Percentiles rank a stretch among this genome's conserved stretches.
These are phyloP conservation scores for Bipolaris zeicola DNA, from an alignment of 2,329 filamentous ascomycete species.

Conservation along the genomic window DNA sequence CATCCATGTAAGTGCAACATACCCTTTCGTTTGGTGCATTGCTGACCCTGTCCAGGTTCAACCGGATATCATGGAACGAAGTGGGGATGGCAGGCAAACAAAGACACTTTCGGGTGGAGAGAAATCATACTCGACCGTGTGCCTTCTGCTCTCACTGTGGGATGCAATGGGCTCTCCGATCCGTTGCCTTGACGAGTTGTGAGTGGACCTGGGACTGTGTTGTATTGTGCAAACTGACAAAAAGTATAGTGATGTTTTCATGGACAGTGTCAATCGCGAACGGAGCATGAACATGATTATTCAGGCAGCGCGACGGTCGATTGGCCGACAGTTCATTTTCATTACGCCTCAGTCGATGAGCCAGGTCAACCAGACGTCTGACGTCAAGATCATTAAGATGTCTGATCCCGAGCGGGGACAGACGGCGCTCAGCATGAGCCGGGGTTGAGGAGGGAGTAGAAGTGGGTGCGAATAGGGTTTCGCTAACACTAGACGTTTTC, in stretches of 20 bases:
- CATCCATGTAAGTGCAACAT: slow-evolving; percentile 63
- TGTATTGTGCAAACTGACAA: slow-evolving; percentile 18
- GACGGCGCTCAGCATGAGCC: slow-evolving; percentile 47
- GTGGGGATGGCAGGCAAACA: slow-evolving; percentile 75
- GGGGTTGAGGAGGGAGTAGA: slow-evolving; percentile 4
- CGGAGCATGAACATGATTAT: slow-evolving; percentile 96
- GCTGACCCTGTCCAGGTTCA: slow-evolving; percentile 54
- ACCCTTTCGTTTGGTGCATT: neutral
- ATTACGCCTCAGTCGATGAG: slow-evolving; percentile 90
- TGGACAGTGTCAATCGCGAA: slow-evolving; percentile 95
- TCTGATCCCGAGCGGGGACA: slow-evolving; percentile 59
- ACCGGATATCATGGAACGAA: slow-evolving; percentile 71
- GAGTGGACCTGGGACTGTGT: slow-evolving; percentile 32
- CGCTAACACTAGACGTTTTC: neutral
- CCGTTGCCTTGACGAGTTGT: slow-evolving; percentile 93
- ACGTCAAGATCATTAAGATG: slow-evolving; percentile 80
- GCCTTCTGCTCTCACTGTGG: slow-evolving; percentile 90
- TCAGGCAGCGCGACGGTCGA: slow-evolving; percentile 78
- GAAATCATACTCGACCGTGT: slow-evolving; percentile 97
- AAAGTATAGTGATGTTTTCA: slow-evolving; percentile 80
- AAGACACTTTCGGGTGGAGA: slow-evolving; percentile 95
- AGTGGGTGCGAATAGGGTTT: neutral
- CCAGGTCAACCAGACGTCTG: slow-evolving; percentile 54
- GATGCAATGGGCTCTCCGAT: slow-evolving; percentile 97
- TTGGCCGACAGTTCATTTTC: slow-evolving; percentile 93